These are phyloP conservation scores for Dothiorella sarmentorum DNA, from an alignment of 2,329 filamentous ascomycete genomes.

Conservation along the genomic window DNA sequence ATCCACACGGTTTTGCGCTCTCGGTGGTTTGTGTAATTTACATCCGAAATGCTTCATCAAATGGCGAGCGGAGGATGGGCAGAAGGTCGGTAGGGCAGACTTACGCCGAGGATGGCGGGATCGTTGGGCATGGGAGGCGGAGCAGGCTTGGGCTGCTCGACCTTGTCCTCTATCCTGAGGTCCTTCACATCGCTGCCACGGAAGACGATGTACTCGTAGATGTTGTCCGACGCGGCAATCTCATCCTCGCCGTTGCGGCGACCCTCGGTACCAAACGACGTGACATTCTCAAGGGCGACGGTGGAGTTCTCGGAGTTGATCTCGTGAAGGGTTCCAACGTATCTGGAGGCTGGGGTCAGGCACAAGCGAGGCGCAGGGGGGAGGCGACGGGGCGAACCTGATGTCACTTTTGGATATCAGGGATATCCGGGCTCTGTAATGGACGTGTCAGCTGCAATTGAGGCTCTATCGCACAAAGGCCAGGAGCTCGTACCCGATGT, in stretches of 20 bases:
- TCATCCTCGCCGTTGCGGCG: slow-evolving; percentile 77
- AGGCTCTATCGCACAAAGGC: slow-evolving; percentile 19
- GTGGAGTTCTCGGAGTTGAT: slow-evolving; percentile 98
- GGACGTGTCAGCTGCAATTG: slow-evolving; percentile 35
- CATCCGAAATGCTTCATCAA: slow-evolving; percentile 99
- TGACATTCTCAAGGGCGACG: slow-evolving; percentile 94
- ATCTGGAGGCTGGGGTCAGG: slow-evolving; percentile 53
- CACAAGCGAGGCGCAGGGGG: background rate
- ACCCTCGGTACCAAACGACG: slow-evolving; percentile 90
- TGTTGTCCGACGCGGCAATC: slow-evolving; percentile 75
- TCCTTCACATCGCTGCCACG: slow-evolving; percentile 98
- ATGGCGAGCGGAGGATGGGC: too few relatives aligned
- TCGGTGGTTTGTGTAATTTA: slow-evolving; percentile 78
- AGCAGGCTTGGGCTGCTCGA: slow-evolving; percentile 68
- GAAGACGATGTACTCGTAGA: slow-evolving; percentile 99
- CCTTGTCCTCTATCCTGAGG: slow-evolving; percentile 83
- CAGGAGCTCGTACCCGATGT: slow-evolving; percentile 53
- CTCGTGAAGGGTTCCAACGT: slow-evolving; percentile 92
- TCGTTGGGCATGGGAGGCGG: slow-evolving; percentile 82
- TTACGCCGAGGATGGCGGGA: slow-evolving; percentile 94
- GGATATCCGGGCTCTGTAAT: slow-evolving; percentile 79
- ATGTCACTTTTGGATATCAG: slow-evolving; percentile 97
- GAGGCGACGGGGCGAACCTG: slow-evolving; percentile 61
- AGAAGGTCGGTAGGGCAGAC: too few relatives aligned
- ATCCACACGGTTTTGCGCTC: slow-evolving; percentile 95